A percentile compares a stretch with the other conserved stretches of the same genome.
Conservation (phyloP, 441 rosid genomes). For the Euphorbia schlechtendalii region DNA sequence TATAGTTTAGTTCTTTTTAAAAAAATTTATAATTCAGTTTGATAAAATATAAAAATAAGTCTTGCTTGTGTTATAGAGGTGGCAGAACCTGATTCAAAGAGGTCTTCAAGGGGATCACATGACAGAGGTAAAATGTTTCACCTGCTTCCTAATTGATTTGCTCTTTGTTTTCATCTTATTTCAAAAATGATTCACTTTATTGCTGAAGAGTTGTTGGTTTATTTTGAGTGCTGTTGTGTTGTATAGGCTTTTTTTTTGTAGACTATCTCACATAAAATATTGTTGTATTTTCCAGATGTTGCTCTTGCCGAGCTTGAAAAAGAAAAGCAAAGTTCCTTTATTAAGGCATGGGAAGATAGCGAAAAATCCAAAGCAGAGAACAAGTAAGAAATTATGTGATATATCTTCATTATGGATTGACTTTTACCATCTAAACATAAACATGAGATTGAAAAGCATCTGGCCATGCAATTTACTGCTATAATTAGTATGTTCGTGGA, state of each 20-base stretch:
- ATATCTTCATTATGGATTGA: neutral
- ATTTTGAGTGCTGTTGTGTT: no score
- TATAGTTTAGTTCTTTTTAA: no score
- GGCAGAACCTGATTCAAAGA: conserved; percentile 41
- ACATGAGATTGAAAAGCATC: no score
- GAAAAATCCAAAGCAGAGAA: conserved; percentile 77
- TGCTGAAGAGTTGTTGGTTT: neutral
- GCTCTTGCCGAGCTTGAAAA: conserved; percentile 72
- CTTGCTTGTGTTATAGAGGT: conserved; percentile 44
- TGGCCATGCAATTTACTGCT: no score
- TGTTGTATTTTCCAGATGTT: conserved; percentile 41
- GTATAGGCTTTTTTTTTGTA: no score
- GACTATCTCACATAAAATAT: no score
- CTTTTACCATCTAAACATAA: no score
- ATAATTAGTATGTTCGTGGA: no score
- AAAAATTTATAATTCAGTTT: no score
- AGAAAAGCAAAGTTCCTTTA: conserved; percentile 49
- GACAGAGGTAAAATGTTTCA: conserved; percentile 60
- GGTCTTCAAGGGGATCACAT: conserved; percentile 48
- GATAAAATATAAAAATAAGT: no score
- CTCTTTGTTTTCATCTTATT: neutral
- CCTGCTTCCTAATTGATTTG: neutral
- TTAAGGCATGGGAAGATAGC: conserved; percentile 89
- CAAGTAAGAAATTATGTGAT: conserved; percentile 39
- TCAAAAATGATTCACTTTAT: no score